These are phyloP conservation scores for Globisporangium cylindrosporum DNA, from an alignment of 352 stramenopile species.

Conservation along the genomic window DNA sequence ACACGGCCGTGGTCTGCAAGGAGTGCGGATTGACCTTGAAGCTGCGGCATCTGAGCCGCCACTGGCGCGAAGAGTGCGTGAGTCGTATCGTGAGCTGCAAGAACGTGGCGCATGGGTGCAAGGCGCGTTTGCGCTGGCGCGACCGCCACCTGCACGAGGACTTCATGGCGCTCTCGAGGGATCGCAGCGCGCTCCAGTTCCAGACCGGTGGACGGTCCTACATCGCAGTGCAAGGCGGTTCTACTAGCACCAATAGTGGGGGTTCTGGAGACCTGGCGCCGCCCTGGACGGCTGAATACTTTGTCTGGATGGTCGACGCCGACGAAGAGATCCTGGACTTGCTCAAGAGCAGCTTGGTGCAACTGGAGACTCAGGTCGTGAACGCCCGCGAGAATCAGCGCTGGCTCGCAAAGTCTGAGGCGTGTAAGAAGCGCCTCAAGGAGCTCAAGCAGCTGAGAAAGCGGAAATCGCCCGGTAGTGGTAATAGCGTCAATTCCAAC, in stretches of 20 bases:
- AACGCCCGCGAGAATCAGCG: slow-evolving; percentile 35
- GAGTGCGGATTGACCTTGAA: slow-evolving; percentile 51
- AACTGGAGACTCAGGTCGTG: slow-evolving; percentile 34
- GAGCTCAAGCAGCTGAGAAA: slow-evolving; percentile 43
- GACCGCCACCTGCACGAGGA: slow-evolving; percentile 73
- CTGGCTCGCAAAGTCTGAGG: slow-evolving; percentile 37
- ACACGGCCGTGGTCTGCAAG: slow-evolving; percentile 33
- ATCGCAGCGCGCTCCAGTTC: slow-evolving; percentile 55
- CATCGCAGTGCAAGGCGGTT: slow-evolving; percentile 30
- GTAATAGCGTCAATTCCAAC: background rate
- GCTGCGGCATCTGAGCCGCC: slow-evolving; percentile 34
- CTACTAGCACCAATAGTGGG: background rate
- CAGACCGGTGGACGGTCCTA: slow-evolving; percentile 40
- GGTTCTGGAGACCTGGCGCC: slow-evolving; percentile 35
- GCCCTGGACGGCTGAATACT: slow-evolving; percentile 73
- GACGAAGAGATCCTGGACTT: slow-evolving; percentile 54
- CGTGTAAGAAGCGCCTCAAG: slow-evolving; percentile 53
- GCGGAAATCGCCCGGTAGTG: slow-evolving; percentile 7
- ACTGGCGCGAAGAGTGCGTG: slow-evolving; percentile 48
- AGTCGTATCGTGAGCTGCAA: slow-evolving; percentile 67
- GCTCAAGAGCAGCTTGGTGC: slow-evolving; percentile 31
- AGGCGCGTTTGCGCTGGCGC: slow-evolving; percentile 50
- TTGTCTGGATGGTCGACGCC: slow-evolving; percentile 50
- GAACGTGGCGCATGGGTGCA: slow-evolving; percentile 65
- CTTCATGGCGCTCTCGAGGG: slow-evolving; percentile 39